Percentiles rank a stretch among this genome's conserved stretches.
Evolutionary conservation across 306 rosid genomes (phyloP).

Genomic region (Vicia villosa): DNA sequence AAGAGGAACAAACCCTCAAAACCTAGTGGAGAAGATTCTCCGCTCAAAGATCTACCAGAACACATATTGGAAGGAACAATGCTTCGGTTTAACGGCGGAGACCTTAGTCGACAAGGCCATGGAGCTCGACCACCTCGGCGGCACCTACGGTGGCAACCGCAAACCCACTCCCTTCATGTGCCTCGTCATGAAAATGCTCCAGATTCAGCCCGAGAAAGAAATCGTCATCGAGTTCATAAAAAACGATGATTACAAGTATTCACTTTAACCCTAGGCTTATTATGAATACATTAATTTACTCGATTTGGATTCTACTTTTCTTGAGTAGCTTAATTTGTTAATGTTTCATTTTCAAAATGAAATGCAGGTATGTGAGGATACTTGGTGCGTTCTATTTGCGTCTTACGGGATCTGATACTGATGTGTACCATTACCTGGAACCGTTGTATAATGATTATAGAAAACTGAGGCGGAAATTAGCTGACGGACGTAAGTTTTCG

Average conservation of each 20-base stretch:
- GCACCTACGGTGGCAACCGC: conserved; percentile 90
- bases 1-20: conserved; percentile 95
- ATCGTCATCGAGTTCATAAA: conserved; percentile 93
- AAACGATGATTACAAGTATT: conserved; percentile 91
- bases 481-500: conserved; percentile 78
- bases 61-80: conserved; percentile 96
- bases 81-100: conserved; percentile 96
- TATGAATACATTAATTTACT: too few relatives aligned
- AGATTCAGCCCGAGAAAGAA: conserved; percentile 98
- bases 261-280: too few relatives aligned
- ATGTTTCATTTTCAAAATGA: not conserved
- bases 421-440: conserved; percentile 84
- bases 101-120: conserved; percentile 96
- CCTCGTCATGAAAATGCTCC: conserved; percentile 97
- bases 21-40: conserved; percentile 88
- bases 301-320: not conserved
- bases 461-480: conserved; percentile 63
- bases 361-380: conserved; percentile 75
- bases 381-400: conserved; percentile 97
- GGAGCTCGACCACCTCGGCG: conserved; percentile 97
- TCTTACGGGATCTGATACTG: conserved; percentile 82
- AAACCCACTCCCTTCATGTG: conserved; percentile 96
- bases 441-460: conserved; percentile 90
- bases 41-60: conserved; percentile 94
- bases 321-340: not conserved